A percentile compares a stretch with the other conserved stretches of the same genome.
Evolutionary conservation across 2,329 filamentous ascomycete genomes (phyloP).

Genomic region (Hypoxylon sp.): DNA sequence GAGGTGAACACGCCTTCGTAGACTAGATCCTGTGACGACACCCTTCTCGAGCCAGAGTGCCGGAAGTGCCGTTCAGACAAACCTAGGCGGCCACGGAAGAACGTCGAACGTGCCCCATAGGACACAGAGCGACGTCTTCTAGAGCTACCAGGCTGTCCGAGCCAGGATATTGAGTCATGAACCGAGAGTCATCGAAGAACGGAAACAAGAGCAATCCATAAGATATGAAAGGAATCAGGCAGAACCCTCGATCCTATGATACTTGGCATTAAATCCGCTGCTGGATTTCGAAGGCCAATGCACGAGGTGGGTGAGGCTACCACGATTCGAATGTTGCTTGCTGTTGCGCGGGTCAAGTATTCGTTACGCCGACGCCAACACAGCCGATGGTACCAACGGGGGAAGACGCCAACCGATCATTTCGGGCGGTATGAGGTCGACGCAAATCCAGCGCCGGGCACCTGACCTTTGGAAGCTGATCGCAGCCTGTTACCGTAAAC

Average conservation of each 20-base stretch:
- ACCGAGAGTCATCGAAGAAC: conserved; percentile 50
- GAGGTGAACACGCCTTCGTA: conserved; percentile 25
- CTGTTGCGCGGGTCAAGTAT: conserved; percentile 35
- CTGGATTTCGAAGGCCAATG: conserved; percentile 36
- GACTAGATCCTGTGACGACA: conserved; percentile 42
- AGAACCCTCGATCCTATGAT: conserved; percentile 36
- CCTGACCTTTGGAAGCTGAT: conserved; percentile 77
- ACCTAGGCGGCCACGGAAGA: conserved; percentile 18
- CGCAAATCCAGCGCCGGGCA: conserved; percentile 51
- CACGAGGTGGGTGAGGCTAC: conserved; percentile 31
- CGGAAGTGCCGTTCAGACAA: conserved; percentile 53
- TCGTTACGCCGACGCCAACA: conserved; percentile 39
- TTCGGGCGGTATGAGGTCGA: conserved; percentile 53
- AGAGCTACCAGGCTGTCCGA: conserved; percentile 42
- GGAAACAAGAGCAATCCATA: conserved; percentile 49
- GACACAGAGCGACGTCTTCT: conserved; percentile 35
- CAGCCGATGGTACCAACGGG: conserved; percentile 36
- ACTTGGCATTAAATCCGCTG: conserved; percentile 34
- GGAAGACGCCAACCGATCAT: conserved; percentile 48
- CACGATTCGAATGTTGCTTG: conserved; percentile 37
- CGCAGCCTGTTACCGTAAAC: conserved; percentile 87
- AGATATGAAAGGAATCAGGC: conserved; percentile 45
- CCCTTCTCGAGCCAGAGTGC: conserved; percentile 43
- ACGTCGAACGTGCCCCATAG: conserved; percentile 28
- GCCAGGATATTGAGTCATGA: conserved; percentile 48